Base-by-base conservation (phyloP, 2,329 filamentous ascomycete species). In the Ambrosiella beaveri region DNA sequence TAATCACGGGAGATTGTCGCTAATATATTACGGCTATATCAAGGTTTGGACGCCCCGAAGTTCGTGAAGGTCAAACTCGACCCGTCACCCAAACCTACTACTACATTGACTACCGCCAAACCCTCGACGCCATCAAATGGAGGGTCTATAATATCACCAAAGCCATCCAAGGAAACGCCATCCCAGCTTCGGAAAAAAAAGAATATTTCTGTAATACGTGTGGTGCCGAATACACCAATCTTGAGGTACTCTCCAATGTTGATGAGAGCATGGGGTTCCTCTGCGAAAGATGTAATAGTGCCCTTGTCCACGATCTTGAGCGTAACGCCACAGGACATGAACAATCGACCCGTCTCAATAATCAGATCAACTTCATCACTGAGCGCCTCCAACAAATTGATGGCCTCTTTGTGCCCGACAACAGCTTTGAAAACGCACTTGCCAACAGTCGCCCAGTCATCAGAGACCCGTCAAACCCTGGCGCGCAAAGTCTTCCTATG, bases 51-150 rank as follows among this genome's bases (percentile, higher is more conserved):
- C 57, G 88, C 61, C 80, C 83, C 54, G 89, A 95, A 68, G 74
- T 86, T 58, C 83, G 84, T 63, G 86, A 90, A 66, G 88, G 87
- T 56, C 86, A 89, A 61, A 84, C 86, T 59, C 84, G 89, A 56
- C 85, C 88, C 4, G 84, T 86, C 63, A 89, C 85, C 67, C 81
- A 88, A 65, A 95, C 91, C 62, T 98, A 95, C 76, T 98, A 95
- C 73, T 98, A 88, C 71, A 91, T 98, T 68, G 90, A 96, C 68
- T 94, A 94, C 66, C 88, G 93, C 61, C 86, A 88, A 59, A 88
- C 91, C 40, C 88, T 98, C 66, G 93, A 98, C 71, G 88, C 88
- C 54, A 94, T 95, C 71, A 98, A 98, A 70, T 98, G 86, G 79
- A 85, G 88, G 62, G 82, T 95, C 56, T 90, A 91, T 67, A 85